Evolutionary conservation across 441 rosid genomes (phyloP), one percentile per base, ranked within the genome.

Genomic region (Corymbia citriodora): DNA sequence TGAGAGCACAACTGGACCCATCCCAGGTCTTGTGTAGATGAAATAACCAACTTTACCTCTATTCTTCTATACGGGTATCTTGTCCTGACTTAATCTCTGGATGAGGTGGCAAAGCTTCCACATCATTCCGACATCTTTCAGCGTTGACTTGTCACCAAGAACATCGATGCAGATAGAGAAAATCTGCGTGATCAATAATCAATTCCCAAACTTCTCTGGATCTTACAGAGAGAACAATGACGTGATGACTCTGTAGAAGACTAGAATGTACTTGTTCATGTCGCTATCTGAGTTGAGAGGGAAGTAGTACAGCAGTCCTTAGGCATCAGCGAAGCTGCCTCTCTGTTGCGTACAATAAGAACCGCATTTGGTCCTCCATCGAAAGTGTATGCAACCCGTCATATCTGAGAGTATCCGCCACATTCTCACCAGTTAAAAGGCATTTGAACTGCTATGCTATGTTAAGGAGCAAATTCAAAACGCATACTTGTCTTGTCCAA

Each of bases 311-410:
- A 97, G 99, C 91, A 98, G 94, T 92, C 95, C 92, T 94, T 96
- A 90, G 96, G 94, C 93, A 97, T 93, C 92, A 95, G 94, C 87
- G 93, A 90, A 85, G 99, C 99, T n/a, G 95, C 93, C 93, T 95
- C 94, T 91, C 97, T 92, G 89, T 97, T 92, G 29, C 89, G 96
- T 91, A 99, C 97, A 90, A 97, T 95, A 90, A 98, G 92, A 92
- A 98, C 99, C 55, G 96, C 98, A 88, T 97, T 98, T 4, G 99
- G 99, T 90, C 99, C 99, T 88, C 98, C 99, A 89, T 97, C 98
- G 87, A 95, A 57, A 13, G 29, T 57, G 90, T 97, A 96, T 50
- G 98, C 98, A 91, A 98, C 98, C 99, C 95, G 94, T 89, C 89
- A 93, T 88, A 88, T 91, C 92, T 57, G 85, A 57, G 63, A 52